Conservation (phyloP, 2,329 filamentous ascomycete species). For the Mycosphaerella sp. region DNA sequence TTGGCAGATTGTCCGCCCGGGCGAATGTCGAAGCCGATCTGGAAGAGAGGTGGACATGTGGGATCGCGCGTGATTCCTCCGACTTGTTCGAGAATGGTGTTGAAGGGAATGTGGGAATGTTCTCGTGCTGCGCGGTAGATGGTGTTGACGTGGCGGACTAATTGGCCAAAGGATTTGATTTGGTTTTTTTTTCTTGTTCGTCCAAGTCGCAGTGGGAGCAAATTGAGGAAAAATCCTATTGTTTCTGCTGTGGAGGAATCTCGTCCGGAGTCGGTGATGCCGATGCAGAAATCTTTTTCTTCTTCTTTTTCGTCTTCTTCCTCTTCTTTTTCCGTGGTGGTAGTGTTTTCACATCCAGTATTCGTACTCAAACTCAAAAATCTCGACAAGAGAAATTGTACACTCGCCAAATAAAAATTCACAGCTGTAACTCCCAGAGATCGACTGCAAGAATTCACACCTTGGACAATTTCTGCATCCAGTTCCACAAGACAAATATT, state of each 20-base stretch:
- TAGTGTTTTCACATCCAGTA: no score
- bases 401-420: slow-evolving; percentile 35
- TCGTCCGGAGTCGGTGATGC: slow-evolving; percentile 38
- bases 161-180: slow-evolving; percentile 1
- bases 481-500: slow-evolving; percentile 3
- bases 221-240: slow-evolving; percentile 38
- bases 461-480: slow-evolving; percentile 1
- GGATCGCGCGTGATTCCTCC: slow-evolving; percentile 21
- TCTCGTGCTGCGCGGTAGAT: slow-evolving; percentile 21
- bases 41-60: slow-evolving; percentile 34
- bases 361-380: slow-evolving; percentile 22
- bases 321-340: no score
- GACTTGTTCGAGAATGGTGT: slow-evolving; percentile 29
- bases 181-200: neutral
- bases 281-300: slow-evolving; percentile 35
- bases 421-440: slow-evolving; percentile 21
- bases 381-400: slow-evolving; percentile 31
- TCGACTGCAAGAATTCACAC: slow-evolving; percentile 11
- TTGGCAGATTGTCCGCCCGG: slow-evolving; percentile 7
- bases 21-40: slow-evolving; percentile 32
- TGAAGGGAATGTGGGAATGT: slow-evolving; percentile 31
- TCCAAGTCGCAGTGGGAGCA: slow-evolving; percentile 35
- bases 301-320: no score
- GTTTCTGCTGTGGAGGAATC: slow-evolving; percentile 25
- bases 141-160: slow-evolving; percentile 10